Conservation (phyloP, 2,329 filamentous ascomycete species). For the Colletotrichum echinochloae region DNA sequence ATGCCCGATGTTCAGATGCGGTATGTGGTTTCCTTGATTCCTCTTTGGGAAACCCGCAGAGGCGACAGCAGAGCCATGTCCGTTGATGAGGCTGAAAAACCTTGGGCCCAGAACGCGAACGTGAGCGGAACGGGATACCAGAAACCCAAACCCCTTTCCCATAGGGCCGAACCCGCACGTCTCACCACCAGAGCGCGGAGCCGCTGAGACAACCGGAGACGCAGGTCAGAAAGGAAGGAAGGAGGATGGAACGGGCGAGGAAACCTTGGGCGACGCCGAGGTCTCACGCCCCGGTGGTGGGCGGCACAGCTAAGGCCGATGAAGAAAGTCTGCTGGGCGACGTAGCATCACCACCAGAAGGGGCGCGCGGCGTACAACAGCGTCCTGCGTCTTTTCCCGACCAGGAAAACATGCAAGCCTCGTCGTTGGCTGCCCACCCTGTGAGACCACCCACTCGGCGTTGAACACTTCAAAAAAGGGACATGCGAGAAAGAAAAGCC, state of each 20-base stretch:
- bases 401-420: constrained; percentile 21
- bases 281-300: constrained; percentile 16
- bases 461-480: constrained; percentile 4
- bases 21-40: neutral
- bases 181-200: neutral
- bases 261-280: neutral
- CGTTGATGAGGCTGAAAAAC: constrained; percentile 23
- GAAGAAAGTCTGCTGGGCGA: constrained; percentile 22
- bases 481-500: constrained; percentile 27
- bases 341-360: constrained; percentile 10
- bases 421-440: neutral
- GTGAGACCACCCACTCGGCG: constrained; percentile 16
- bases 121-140: neutral
- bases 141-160: neutral
- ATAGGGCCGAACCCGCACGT: constrained; percentile 9
- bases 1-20: constrained; percentile 33
- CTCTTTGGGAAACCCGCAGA: neutral
- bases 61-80: constrained; percentile 9
- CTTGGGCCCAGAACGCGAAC: neutral
- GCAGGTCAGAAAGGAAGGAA: constrained; percentile 1
- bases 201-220: constrained; percentile 27
- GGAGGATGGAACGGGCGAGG: constrained; percentile 1
- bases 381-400: constrained; percentile 5
- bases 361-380: neutral
- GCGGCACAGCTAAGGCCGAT: constrained; percentile 28